These are phyloP conservation scores for Dryadomyces sulphureus DNA, from an alignment of 2,329 filamentous ascomycete species.

Conservation along the genomic window DNA sequence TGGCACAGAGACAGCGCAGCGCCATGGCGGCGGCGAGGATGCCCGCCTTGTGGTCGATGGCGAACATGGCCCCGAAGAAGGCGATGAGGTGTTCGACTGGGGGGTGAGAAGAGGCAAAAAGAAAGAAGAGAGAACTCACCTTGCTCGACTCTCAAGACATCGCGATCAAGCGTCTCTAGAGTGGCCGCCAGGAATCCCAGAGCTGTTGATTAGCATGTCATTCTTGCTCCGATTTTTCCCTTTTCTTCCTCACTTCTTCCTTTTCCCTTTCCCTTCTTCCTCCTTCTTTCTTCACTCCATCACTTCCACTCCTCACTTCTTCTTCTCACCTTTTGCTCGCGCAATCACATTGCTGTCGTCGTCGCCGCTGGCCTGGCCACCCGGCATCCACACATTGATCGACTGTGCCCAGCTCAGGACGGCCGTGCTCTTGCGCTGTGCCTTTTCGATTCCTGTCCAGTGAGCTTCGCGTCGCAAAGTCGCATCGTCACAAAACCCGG, in stretches of 20 bases:
- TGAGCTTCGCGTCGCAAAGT: constrained; percentile 1
- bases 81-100: constrained; percentile 20
- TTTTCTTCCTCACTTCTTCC: not conserved
- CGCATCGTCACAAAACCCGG: not conserved
- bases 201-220: constrained; percentile 19
- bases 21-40: constrained; percentile 38
- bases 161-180: constrained; percentile 29
- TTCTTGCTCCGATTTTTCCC: not conserved
- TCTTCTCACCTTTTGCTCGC: constrained; percentile 31
- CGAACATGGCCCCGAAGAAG: constrained; percentile 45
- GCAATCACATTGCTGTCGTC: constrained; percentile 30
- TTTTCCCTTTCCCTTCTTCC: not conserved
- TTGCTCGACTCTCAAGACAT: constrained; percentile 34
- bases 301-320: not conserved
- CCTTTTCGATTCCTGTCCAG: constrained; percentile 9
- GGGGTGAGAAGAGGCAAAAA: not conserved
- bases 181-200: constrained; percentile 42
- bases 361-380: constrained; percentile 3
- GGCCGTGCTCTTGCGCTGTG: constrained; percentile 11
- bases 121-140: constrained; percentile 16
- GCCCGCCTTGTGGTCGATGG: constrained; percentile 44
- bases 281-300: not conserved
- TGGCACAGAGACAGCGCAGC: constrained; percentile 30
- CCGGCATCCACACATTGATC: constrained; percentile 21
- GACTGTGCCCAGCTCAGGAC: constrained; percentile 14